These are phyloP conservation scores for Lyophyllum decastes DNA, from an alignment of 768 basidiomycete genomes.

Conservation along the genomic window DNA sequence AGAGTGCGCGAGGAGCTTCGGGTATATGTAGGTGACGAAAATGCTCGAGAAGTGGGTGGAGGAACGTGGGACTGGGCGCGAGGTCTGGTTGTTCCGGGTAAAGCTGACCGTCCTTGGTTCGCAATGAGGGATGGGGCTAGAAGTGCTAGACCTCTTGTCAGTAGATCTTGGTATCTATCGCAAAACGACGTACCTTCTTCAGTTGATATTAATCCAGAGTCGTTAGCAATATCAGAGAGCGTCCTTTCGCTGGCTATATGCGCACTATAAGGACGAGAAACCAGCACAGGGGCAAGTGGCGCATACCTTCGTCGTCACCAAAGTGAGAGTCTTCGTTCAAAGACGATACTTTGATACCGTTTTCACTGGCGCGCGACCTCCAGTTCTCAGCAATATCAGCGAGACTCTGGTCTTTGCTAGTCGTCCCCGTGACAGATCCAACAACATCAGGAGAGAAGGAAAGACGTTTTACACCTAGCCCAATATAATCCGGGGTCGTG, in stretches of 20 bases:
- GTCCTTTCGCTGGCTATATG: constrained; percentile 55
- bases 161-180: constrained; percentile 14
- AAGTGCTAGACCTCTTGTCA: constrained; percentile 38
- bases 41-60: constrained; percentile 29
- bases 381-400: constrained; percentile 69
- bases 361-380: constrained; percentile 70
- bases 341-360: constrained; percentile 66
- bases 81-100: constrained; percentile 43
- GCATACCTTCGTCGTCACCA: constrained; percentile 47
- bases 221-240: constrained; percentile 48
- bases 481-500: constrained; percentile 59
- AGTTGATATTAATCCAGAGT: constrained; percentile 44
- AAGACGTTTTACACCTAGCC: constrained; percentile 41
- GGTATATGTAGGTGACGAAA: constrained; percentile 39
- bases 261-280: constrained; percentile 33
- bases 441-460: constrained; percentile 47
- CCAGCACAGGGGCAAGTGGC: constrained; percentile 18
- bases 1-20: constrained; percentile 22
- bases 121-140: constrained; percentile 62
- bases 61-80: constrained; percentile 60
- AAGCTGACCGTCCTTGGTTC: constrained; percentile 30
- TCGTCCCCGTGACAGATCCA: constrained; percentile 16
- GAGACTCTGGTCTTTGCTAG: constrained; percentile 45
- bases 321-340: constrained; percentile 50
- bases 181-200: constrained; percentile 45